Base-by-base conservation (phyloP, 2,329 filamentous ascomycete genomes). In the Acrocalymma vagum region DNA sequence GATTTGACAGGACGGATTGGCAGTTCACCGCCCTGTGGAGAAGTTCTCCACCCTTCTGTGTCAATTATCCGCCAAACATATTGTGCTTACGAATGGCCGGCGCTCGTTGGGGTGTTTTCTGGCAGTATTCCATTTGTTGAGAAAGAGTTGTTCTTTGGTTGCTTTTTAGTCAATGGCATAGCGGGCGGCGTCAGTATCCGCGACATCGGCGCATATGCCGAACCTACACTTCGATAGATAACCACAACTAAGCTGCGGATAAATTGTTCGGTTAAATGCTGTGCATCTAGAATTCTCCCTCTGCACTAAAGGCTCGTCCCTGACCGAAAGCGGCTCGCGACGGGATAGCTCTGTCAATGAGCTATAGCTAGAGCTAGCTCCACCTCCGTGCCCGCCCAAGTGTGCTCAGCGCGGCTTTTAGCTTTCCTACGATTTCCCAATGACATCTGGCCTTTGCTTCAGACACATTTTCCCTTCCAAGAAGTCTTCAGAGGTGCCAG, bases 261-360 rank as follows among this genome's bases (percentile, higher is more conserved):
- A 68, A 69, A 61, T 52, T 48, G 29, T 29, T 39, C 63, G 64
- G 63, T 33, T 68, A 61, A 67, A 63, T 45, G 36, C 27, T 38
- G 27, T 34, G 41, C 51, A 45, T 53, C 48, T 54, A 55, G 48
- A 58, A 52, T 48, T 36, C 44, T 30, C 32, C 38, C 43, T 42
- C 45, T 51, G 45, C 56, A 60, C 52, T 50, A 40, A 50, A 48
- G 38, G 40, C 53, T 49, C 40, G 29, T 50, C 40, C 33, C 38
- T 57, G 47, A 36, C 54, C 46, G 29, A 36, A 48, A 43, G 35
- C 38, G 40, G 45, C 21, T 43, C 17, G 40, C 35, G 46, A 45
- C 50, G 62, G 62, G 46, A 60, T 52, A 62, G 58, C 53, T 58
- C n/a, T 42, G 44, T 43, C 39, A 52, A 53, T 55, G 53, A 57